Conservation (phyloP, 495 filamentous ascomycete species). For the Tuber indicum region DNA sequence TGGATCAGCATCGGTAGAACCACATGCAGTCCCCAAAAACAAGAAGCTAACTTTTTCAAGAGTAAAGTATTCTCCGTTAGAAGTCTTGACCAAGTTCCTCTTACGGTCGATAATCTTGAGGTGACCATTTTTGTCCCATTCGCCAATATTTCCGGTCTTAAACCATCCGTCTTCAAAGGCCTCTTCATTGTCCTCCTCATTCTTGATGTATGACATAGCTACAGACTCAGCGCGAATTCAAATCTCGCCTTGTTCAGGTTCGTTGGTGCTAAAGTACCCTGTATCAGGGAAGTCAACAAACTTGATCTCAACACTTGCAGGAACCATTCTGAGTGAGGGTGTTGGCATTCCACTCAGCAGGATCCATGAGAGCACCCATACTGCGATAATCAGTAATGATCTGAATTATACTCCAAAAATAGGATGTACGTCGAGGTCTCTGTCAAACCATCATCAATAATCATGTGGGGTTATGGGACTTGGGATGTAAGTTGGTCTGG, state of each 20-base stretch:
- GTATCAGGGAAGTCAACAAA: slow-evolving; percentile 93
- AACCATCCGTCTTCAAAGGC: slow-evolving; percentile 82
- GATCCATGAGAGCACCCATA: slow-evolving; percentile 89
- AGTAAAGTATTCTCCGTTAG: too few relatives aligned
- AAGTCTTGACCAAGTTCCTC: slow-evolving; percentile 96
- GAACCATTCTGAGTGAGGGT: slow-evolving; percentile 74
- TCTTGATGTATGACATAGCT: slow-evolving; percentile 66
- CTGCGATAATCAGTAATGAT: slow-evolving; percentile 6
- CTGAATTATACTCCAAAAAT: not conserved
- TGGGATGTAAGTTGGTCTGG: too few relatives aligned
- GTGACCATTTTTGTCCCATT: slow-evolving; percentile 76
- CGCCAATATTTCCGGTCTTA: slow-evolving; percentile 90
- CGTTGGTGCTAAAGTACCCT: slow-evolving; percentile 79
- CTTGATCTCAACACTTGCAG: slow-evolving; percentile 79
- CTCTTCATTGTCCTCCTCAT: slow-evolving; percentile 74
- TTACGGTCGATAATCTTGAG: slow-evolving; percentile 89
- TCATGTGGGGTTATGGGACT: too few relatives aligned
- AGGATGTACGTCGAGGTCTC: slow-evolving; percentile 65
- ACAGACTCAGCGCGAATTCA: slow-evolving; percentile 81
- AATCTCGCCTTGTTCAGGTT: slow-evolving; percentile 83
- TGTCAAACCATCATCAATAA: slow-evolving; percentile 81
- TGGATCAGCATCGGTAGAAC: not conserved
- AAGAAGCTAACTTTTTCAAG: slow-evolving; percentile 61
- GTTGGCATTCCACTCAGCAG: slow-evolving; percentile 76
- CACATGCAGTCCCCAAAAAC: not conserved